A percentile compares a stretch with the other conserved stretches of the same genome.
Evolutionary conservation across 2,329 filamentous ascomycete species (phyloP).

Genomic region (Calonectria honghensis): DNA sequence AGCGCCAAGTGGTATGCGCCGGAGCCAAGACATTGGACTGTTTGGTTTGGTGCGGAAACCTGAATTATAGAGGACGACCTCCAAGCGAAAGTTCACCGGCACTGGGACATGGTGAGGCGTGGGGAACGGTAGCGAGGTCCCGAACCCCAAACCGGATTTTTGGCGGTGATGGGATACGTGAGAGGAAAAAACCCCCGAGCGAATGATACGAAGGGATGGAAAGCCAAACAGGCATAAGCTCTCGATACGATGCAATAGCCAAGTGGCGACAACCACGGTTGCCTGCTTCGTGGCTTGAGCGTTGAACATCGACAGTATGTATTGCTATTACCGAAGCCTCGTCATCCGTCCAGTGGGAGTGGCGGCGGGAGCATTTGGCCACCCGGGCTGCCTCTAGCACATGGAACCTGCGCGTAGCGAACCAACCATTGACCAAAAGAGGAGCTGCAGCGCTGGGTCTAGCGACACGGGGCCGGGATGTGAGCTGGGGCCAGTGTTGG

Average conservation of each 20-base stretch:
- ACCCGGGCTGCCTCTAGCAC: background rate
- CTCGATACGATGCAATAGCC: slow-evolving; percentile 22
- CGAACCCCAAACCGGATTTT: slow-evolving; percentile 3
- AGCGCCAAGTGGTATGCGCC: slow-evolving; percentile 16
- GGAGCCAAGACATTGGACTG: background rate
- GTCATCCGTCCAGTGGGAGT: slow-evolving; percentile 12
- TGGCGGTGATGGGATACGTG: slow-evolving; percentile 21
- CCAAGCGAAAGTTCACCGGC: background rate
- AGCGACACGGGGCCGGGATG: slow-evolving; percentile 3
- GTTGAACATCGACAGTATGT: background rate
- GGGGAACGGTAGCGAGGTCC: slow-evolving; percentile 20
- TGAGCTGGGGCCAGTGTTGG: slow-evolving; percentile 14
- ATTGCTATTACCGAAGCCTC: slow-evolving; percentile 23
- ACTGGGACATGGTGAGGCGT: background rate
- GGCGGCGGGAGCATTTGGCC: slow-evolving; percentile 2
- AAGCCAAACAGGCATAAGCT: slow-evolving; percentile 25
- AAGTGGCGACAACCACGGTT: slow-evolving; percentile 28
- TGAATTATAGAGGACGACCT: background rate
- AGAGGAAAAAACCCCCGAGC: background rate
- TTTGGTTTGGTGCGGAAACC: background rate
- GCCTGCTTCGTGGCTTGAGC: slow-evolving; percentile 11
- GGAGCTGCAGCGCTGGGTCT: slow-evolving; percentile 13
- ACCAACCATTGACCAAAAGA: slow-evolving; percentile 26
- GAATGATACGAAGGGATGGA: slow-evolving; percentile 13
- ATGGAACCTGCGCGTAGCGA: slow-evolving; percentile 4